A percentile compares a stretch with the other conserved stretches of the same genome.
phyloP scores from a whole-genome alignment of 371 early-diverging fungal genomes.

The Apophysomyces variabilis region DNA sequence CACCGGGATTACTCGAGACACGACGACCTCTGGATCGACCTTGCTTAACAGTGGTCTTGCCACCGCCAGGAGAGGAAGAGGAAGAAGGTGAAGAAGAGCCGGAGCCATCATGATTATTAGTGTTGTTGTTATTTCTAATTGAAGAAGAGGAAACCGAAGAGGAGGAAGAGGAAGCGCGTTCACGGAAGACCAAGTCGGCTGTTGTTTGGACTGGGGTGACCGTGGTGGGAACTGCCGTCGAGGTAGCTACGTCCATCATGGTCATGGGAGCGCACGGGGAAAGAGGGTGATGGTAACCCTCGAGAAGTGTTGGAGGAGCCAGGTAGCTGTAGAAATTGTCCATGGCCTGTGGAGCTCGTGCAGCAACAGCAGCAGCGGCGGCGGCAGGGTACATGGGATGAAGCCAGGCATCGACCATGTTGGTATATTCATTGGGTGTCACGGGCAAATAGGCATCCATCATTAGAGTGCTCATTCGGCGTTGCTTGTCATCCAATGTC shows the following conservation, averaged over 20 bases:
- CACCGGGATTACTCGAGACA: slow-evolving; percentile 40
- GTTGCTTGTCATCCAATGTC: slow-evolving; percentile 16
- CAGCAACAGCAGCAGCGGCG: neutral
- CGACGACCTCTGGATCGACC: slow-evolving; percentile 54
- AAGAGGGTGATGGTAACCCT: slow-evolving; percentile 5
- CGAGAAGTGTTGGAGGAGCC: neutral
- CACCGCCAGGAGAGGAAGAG: slow-evolving; percentile 1
- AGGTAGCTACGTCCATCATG: slow-evolving; percentile 30
- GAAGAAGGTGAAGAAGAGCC: slow-evolving; percentile 1
- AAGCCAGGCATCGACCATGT: slow-evolving; percentile 5
- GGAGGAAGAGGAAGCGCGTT: slow-evolving; percentile 7
- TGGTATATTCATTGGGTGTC: slow-evolving; percentile 4
- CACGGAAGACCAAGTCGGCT: slow-evolving; percentile 5
- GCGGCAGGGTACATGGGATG: neutral
- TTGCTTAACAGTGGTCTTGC: slow-evolving; percentile 21
- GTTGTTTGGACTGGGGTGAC: slow-evolving; percentile 16
- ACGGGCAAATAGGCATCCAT: slow-evolving; percentile 6
- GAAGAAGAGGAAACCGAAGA: slow-evolving; percentile 2
- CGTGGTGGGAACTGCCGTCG: slow-evolving; percentile 31
- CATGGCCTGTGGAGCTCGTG: neutral
- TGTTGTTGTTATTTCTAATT: neutral
- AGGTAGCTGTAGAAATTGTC: neutral
- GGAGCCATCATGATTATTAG: neutral
- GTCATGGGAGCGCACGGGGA: slow-evolving; percentile 11
- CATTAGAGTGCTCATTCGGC: slow-evolving; percentile 14